Percentiles rank a stretch among this genome's conserved stretches.
Evolutionary conservation across 2,329 filamentous ascomycete genomes (phyloP).

Genomic region (Tolypocladium guangdongense): DNA sequence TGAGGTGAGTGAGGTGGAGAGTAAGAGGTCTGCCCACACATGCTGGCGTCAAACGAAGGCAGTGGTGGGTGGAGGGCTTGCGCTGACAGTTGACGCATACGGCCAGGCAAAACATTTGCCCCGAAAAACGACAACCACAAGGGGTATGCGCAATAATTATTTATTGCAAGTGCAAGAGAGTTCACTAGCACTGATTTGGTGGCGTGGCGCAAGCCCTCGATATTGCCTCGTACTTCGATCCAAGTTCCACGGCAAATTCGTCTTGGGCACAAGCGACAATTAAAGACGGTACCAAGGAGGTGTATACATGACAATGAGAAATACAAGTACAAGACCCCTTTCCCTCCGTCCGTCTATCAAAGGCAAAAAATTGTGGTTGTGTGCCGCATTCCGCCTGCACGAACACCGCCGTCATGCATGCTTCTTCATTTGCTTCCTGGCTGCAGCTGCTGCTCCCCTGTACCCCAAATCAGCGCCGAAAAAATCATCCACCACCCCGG

Average conservation of each 20-base stretch:
- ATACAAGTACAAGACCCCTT: slow-evolving; percentile 31
- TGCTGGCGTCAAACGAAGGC: not conserved
- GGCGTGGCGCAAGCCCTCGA: not conserved
- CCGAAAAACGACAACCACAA: not conserved
- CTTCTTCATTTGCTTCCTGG: slow-evolving; percentile 6
- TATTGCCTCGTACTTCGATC: not conserved
- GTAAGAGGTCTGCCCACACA: not conserved
- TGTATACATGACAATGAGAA: slow-evolving; percentile 27
- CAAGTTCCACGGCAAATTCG: not conserved
- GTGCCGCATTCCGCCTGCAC: slow-evolving; percentile 8
- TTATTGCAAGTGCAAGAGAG: not conserved
- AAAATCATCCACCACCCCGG: slow-evolving; percentile 1
- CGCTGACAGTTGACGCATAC: not conserved
- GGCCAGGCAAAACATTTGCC: not conserved
- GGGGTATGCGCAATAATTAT: not conserved
- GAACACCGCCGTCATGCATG: slow-evolving; percentile 5
- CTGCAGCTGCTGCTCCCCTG: slow-evolving; percentile 1
- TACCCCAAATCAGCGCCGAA: not conserved
- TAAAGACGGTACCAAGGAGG: slow-evolving; percentile 13
- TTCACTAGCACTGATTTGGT: not conserved
- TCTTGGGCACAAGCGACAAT: slow-evolving; percentile 3
- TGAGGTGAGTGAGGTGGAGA: not conserved
- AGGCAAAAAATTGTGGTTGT: slow-evolving; percentile 12
- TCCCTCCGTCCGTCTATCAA: slow-evolving; percentile 24
- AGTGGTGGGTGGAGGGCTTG: not conserved